Conservation (phyloP, 768 basidiomycete species). For the Boletus fagicola region DNA sequence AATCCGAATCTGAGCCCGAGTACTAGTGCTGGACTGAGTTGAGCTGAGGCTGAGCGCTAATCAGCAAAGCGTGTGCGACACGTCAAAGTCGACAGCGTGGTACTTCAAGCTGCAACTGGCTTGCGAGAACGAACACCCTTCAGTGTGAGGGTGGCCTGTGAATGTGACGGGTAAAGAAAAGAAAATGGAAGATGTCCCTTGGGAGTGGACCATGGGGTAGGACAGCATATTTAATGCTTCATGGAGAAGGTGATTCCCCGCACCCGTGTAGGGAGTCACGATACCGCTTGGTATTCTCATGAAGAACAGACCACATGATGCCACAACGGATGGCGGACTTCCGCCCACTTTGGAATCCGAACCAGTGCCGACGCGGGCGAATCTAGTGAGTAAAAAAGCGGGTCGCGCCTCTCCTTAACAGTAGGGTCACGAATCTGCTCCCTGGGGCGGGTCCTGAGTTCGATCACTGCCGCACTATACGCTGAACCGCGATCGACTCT, state of each 20-base stretch:
- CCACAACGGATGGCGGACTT: background rate
- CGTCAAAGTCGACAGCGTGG: background rate
- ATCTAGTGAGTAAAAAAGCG: background rate
- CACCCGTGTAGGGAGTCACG: background rate
- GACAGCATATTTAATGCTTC: conserved; percentile 8
- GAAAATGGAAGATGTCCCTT: background rate
- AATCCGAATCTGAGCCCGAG: background rate
- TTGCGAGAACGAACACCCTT: background rate
- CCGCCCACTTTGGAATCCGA: background rate
- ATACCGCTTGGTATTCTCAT: background rate
- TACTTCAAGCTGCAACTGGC: background rate
- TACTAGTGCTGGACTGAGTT: background rate
- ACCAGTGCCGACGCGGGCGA: background rate
- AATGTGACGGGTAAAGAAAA: background rate
- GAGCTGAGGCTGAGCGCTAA: background rate
- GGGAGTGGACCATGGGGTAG: background rate
- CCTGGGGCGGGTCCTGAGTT: background rate
- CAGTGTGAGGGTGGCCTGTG: background rate
- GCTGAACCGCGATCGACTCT: no score
- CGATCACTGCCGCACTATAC: background rate
- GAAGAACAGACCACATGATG: background rate
- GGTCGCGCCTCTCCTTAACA: background rate
- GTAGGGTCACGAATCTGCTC: background rate
- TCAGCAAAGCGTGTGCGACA: background rate
- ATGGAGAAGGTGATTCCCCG: background rate